Evolutionary conservation across 2,329 filamentous ascomycete species (phyloP), one percentile per base, ranked within the genome.

Genomic region (Fusarium sp.): DNA sequence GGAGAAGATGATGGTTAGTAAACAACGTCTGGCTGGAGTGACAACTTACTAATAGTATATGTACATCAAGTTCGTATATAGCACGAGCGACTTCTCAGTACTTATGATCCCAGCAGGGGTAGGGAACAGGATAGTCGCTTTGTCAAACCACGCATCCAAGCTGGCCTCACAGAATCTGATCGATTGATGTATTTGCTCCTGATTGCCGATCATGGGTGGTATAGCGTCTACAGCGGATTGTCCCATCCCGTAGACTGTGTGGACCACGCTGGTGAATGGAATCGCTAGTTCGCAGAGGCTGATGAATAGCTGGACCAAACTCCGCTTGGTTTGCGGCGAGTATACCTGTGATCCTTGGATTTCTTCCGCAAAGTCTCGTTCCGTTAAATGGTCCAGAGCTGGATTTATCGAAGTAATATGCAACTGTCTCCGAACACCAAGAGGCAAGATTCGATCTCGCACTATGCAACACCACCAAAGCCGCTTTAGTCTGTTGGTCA

Each of bases 1-100:
- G 7, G 1, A 22, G 4, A 22, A 17, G 10, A 2, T 6, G 1
- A 22, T 6, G 38, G 33, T 54, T 7, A 54, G 49, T 1, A 54
- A 15, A 6, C 0, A 17, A 12, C 4, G 15, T 1, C 0, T 0
- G 5, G 2, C 1, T 9, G 7, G 18, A 22, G 2, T 22, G 1
- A 2, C 3, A 5, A 22, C 49, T 22, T 54, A 55, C 51, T 28
- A 10, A 35, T 72, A 73, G 39, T 73, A 73, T 14, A 73, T 73
- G 14, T 73, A 72, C 62, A 72, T 61, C 28, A 72, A 10, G 20
- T 73, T 73, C 2, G 57, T 70, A 6, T 63, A 73, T 4, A 73
- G 2, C 22, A 69, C 49, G 0, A 73, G 57, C 6, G 71, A 70
- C 15, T 66, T 55, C 5, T 71, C 49, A 0, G 26, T n/a, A 18